phyloP scores from a whole-genome alignment of 2,329 filamentous ascomycete species.

The Aspergillus oerlinghausenensis region DNA sequence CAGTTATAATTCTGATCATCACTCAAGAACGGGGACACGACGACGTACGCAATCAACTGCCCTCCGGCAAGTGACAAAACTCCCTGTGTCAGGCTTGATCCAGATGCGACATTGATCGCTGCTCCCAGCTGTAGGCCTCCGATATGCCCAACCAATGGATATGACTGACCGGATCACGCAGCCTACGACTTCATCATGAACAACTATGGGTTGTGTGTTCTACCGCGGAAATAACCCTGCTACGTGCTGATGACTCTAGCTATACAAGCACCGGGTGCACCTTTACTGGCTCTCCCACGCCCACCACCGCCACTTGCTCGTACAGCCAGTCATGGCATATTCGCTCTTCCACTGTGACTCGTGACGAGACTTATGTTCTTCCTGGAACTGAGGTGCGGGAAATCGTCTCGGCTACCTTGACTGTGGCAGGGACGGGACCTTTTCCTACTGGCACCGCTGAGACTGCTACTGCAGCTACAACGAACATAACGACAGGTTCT shows the following conservation, averaged over 20 bases:
- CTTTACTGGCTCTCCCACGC: not conserved
- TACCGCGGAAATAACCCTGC: too few relatives aligned
- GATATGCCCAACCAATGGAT: too few relatives aligned
- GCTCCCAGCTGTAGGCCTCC: not conserved
- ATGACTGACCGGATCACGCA: too few relatives aligned
- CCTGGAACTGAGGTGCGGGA: not conserved
- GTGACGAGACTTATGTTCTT: not conserved
- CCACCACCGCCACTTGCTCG: not conserved
- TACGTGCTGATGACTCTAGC: not conserved
- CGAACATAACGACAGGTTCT: not conserved
- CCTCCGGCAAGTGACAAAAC: not conserved
- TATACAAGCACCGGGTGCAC: not conserved
- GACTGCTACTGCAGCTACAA: not conserved
- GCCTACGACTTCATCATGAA: too few relatives aligned
- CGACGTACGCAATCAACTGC: not conserved
- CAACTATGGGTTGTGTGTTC: too few relatives aligned
- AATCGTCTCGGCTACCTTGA: not conserved
- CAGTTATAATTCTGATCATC: not conserved
- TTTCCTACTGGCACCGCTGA: not conserved
- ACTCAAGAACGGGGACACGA: not conserved
- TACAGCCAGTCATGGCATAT: not conserved
- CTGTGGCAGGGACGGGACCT: not conserved
- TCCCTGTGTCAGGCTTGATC: not conserved
- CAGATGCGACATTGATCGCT: not conserved
- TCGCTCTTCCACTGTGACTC: not conserved